Percentiles rank a stretch among this genome's conserved stretches.
Evolutionary conservation across 2,329 filamentous ascomycete genomes (phyloP).

Genomic region (Diplocarpon mali): DNA sequence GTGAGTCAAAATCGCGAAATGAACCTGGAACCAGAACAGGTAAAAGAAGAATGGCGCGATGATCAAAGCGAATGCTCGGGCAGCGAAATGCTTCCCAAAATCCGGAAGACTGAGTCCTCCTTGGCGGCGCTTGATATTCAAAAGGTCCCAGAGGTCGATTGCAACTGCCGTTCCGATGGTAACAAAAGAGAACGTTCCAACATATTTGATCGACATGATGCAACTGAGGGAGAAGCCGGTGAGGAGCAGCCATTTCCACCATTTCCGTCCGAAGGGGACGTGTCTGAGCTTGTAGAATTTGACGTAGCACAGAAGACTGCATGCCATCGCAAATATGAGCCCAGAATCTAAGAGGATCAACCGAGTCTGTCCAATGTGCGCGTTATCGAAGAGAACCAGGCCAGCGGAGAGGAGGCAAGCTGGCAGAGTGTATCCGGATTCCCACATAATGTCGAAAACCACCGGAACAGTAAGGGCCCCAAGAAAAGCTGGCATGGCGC

Average conservation of each 20-base stretch:
- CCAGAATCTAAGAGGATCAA: constrained; percentile 92
- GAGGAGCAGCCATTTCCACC: constrained; percentile 98
- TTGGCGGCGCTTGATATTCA: constrained; percentile 76
- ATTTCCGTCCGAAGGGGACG: constrained; percentile 81
- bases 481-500: constrained; percentile 82
- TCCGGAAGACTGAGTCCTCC: constrained; percentile 69
- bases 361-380: constrained; percentile 91
- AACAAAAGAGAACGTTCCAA: constrained; percentile 92
- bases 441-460: constrained; percentile 98
- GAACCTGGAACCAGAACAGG: constrained; percentile 99
- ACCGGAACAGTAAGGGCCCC: constrained; percentile 91
- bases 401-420: constrained; percentile 80
- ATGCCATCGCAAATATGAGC: constrained; percentile 89
- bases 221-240: constrained; percentile 93
- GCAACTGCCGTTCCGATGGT: constrained; percentile 89
- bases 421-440: constrained; percentile 92
- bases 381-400: constrained; percentile 90
- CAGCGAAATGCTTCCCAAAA: constrained; percentile 83
- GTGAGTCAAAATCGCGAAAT: constrained; percentile 78
- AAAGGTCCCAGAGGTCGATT: constrained; percentile 89
- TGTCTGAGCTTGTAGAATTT: constrained; percentile 96
- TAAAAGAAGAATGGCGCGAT: constrained; percentile 94
- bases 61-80: constrained; percentile 77
- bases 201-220: constrained; percentile 97
- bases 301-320: constrained; percentile 87